Base-by-base conservation (phyloP, 139 green algal species). In the Chlorella vulgaris region DNA sequence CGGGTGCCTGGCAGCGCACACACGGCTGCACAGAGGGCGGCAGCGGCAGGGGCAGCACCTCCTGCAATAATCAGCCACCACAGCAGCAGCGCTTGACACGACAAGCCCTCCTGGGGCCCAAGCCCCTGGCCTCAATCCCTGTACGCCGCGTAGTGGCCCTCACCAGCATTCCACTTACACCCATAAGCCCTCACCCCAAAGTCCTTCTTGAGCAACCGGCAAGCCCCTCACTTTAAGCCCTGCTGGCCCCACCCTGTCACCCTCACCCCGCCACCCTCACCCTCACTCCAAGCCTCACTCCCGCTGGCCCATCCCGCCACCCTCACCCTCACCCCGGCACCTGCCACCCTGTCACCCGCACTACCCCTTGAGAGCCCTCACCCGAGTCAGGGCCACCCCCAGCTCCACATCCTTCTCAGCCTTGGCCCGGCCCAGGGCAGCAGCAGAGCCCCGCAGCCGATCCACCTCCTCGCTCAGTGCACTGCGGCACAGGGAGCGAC, bases 381-480 rank as follows among this genome's bases (percentile, higher is more conserved):
- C 55, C 55, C 22, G 28, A 28, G 21, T 65, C 18, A 73, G 82
- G 18, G 83, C 75, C 61, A 95, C 90, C 21, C 87, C 87, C 19
- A 91, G 43, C 62, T 87, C 75, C 10, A 93, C 82, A 15, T 96
- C 89, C 22, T 80, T 26, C 19, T 91, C 88, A 24, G 89, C 87
- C 69, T 89, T 89, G 24, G 90, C 85, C 2, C 47, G 13, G 0
- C 78, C 80, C 47, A 93, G 69, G 51, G 85, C 66, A 50, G 84
- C 76, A 35, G 83, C 73, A 13, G 62, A 1, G 0, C 38, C 53
- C 18, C 88, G 86, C 62, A 96, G 86, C 36, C 78, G 65, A 10
- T 38, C 80, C 6, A 81, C 63, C 80, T 96, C 93, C 10, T 90
- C 91, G 36, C 90, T 88, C 19, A 92, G 78, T 0, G 89, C 86